Base-by-base conservation (phyloP, 768 basidiomycete genomes). In the Phlegmacium glaucopus region DNA sequence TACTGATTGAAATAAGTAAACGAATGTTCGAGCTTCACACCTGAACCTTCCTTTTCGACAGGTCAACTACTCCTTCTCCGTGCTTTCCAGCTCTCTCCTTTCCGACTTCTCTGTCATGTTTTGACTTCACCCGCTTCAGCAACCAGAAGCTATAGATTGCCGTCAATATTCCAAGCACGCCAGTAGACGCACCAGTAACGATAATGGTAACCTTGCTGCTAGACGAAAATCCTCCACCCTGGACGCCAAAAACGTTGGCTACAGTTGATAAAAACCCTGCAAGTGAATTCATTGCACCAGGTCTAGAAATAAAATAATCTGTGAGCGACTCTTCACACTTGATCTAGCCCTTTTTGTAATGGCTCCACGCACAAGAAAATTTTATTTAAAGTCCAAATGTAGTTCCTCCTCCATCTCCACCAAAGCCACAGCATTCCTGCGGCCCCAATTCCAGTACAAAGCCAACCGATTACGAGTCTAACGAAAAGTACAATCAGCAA, bases 341-440 rank as follows among this genome's bases (percentile, higher is more conserved):
- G 22, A 22, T 22, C 5, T 22, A 22, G 22, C 22, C 3, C 22
- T 22, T 22, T 22, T 22, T 22, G 3, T 22, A 22, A 22, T 2
- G 22, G 5, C 22, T 22, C 22, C 22, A 22, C 22, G 22, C 50
- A 82, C 81, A 79, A 45, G 57, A 80, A 83, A 41, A 82, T 69
- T 39, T 72, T 78, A 61, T 79, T 79, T 11, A 75, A 62, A 18
- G 76, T 57, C 80, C 81, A 83, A 43, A 83, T 55, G 53, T 82
- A 82, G 50, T 82, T 83, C 42, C 62, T 64, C 54, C 64, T 69
- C 80, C 81, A 83, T 50, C 70, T 67, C 75, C 78, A 82, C 77
- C 79, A 79, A 16, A 82, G 55, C 68, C 75, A 82, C 22, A 70
- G 50, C 81, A 83, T 81, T 3, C 81, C 82, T 25, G 52, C 47